Evolutionary conservation across 306 rosid species (phyloP), one percentile per base, ranked within the genome.

Genomic region (Cucurbita maxima): DNA sequence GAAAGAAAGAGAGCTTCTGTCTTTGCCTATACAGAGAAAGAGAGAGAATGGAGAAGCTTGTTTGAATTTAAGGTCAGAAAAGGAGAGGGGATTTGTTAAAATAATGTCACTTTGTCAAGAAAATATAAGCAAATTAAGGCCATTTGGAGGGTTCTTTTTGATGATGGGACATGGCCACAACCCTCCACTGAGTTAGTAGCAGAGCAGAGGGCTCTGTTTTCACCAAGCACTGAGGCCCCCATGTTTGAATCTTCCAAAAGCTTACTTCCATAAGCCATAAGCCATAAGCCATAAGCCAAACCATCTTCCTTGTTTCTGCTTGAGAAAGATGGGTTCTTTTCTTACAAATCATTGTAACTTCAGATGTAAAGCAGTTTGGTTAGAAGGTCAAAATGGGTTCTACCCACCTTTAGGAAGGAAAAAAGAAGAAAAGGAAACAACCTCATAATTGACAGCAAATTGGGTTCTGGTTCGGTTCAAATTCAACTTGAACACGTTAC

Each of bases 161-260:
- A 3, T 58, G 69, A 48, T 45, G 71, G 47, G 36, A 57, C 71
- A 69, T 45, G 8, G 41, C 44, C 56, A 22, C 22, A 48, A 68
- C 57, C 43, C 43, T 68, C 73, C 73, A 68, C 73, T 68, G 8
- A 68, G 37, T 34, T 34, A 45, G 34, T 30, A 30, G 34, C 34
- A 30, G 34, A 30, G 10, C n/a, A 67, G 7, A 45, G 72, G 22
- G 73, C 57, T 57, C 20, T 41, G 19, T n/a, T 43, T 18, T 7
- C 71, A 38, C 71, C 50, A 40, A 60, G 67, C 67, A 60, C 67
- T 60, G 67, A 60, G 67, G 67, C 67, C 67, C 45, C 20, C 41
- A 30, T 59, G 67, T 59, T 14, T 37, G 45, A 6, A 60, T 36
- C 66, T 34, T 58, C 41, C 61, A 56, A 61, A 13, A 61, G 66